Evolutionary conservation across 768 basidiomycete species (phyloP), one percentile per base, ranked within the genome.

Genomic region (Hortiboletus flavorubellus): DNA sequence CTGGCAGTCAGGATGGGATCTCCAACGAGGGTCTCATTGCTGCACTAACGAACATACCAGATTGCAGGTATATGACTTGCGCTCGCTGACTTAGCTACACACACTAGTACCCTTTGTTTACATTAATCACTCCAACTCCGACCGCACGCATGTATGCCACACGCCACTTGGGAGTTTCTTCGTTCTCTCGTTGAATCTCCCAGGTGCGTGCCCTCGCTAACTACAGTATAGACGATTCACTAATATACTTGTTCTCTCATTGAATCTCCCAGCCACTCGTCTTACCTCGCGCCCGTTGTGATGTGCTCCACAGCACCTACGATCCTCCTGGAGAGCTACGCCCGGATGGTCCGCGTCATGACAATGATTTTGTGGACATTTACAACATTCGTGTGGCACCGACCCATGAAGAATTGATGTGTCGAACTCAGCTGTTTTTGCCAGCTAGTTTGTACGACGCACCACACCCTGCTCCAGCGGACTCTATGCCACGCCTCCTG

Each of bases 321-420:
- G 79, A 83, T 30, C 80, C 80, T 4, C 86, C 87, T 0, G 86
- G 86, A 9, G 64, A 63, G 0, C 67, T 80, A 2, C 78, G 80
- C 11, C 30, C 49, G 2, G 76, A 72, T 0, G 85, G 85, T 0
- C 75, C 78, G 0, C 78, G 89, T 1, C 88, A 91, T 55, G 82
- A 91, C 64, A 91, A 90, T 51, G 88, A 89, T 59, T 73, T 69
- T 43, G 64, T 69, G 26, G 76, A 83, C 37, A 84, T 90, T 10
- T 26, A 62, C 2, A 71, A 81, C 2, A 87, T 91, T 42, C 74
- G 81, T n/a, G 78, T 89, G 45, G 81, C 84, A 0, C 90, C 90
- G 0, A 91, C 90, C 0, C 78, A 87, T 41, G 68, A 77, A 6
- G 90, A 92, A 61, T 75, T 92, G 8, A 65, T 80, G 42, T 81